Evolutionary conservation across 148 eudicot species (phyloP), one percentile per base, ranked within the genome.

Genomic region (Rhododendron vialii): DNA sequence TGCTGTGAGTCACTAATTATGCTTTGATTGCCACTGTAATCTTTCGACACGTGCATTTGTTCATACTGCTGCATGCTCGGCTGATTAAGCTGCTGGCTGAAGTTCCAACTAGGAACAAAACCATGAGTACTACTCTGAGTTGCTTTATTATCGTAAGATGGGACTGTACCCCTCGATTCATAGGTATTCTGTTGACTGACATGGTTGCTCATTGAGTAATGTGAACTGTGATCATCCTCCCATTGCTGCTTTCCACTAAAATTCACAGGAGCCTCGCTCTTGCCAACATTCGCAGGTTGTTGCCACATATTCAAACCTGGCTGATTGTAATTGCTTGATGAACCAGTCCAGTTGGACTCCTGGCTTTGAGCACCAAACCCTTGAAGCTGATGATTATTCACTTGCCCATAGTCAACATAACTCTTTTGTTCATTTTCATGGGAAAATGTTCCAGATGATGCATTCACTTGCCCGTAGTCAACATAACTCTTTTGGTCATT

Each of bases 321-420:
- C 77, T 91, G 93, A 89, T 85, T 88, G 84, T 89, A 88, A 85
- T 85, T 85, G 86, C 84, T 87, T 36, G 84, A 79, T 76, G 96
- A 82, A 61, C 88, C 90, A 41, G 51, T 75, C 90, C 82, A 88
- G 74, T 81, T 89, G 45, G 85, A 74, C 51, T 84, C 86, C 69
- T 89, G 92, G 87, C 67, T 83, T 83, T 87, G 91, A 71, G 73
- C 73, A 38, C 69, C 75, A 82, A 84, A 86, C 18, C 87, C 85
- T 79, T 89, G 91, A 65, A 88, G 55, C 43, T 84, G 10, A 84
- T 85, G 83, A 84, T 38, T 87, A 57, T 76, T 80, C 86, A 85
- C 91, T 85, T 90, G 88, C 26, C 87, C 87, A 26, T 86, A 35
- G 43, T 86, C 88, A 82, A 85, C 92, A 80, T 84, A 71, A 61